A percentile compares a stretch with the other conserved stretches of the same genome.
Evolutionary conservation across 2,329 filamentous ascomycete species (phyloP).

Genomic region (Xylaria sp.): DNA sequence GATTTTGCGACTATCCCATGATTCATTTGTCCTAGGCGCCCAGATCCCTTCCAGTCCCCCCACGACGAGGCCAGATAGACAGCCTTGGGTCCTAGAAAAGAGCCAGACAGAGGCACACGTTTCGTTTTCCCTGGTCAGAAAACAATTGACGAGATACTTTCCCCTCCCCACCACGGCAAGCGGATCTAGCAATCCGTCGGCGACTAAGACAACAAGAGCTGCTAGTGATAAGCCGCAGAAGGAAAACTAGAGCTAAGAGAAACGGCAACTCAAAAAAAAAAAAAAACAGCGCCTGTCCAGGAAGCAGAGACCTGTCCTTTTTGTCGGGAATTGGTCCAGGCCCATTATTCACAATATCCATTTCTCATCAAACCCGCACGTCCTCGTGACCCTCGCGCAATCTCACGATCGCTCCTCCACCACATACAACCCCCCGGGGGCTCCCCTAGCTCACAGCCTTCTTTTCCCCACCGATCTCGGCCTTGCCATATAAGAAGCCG

Average conservation of each 20-base stretch:
- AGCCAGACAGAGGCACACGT: slow-evolving; percentile 17
- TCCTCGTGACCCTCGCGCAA: slow-evolving; percentile 29
- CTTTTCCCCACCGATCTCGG: slow-evolving; percentile 27
- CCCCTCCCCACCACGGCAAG: slow-evolving; percentile 31
- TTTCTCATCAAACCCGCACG: slow-evolving; percentile 30
- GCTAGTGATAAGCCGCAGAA: slow-evolving; percentile 28
- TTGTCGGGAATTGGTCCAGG: slow-evolving; percentile 22
- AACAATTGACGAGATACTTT: slow-evolving; percentile 26
- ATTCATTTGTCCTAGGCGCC: slow-evolving; percentile 4
- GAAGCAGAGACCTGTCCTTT: slow-evolving; percentile 9
- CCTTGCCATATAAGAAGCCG: slow-evolving; percentile 21
- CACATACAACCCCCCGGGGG: slow-evolving; percentile 2
- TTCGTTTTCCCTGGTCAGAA: slow-evolving; percentile 29
- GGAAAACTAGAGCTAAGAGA: neutral
- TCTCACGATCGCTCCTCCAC: slow-evolving; percentile 31
- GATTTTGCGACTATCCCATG: slow-evolving; percentile 6
- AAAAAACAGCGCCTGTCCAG: no score
- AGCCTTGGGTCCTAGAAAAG: neutral
- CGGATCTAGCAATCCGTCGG: slow-evolving; percentile 29
- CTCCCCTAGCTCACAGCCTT: slow-evolving; percentile 14
- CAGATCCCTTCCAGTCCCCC: slow-evolving; percentile 1
- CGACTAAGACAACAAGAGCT: slow-evolving; percentile 21
- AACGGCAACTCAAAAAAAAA: no score
- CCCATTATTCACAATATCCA: slow-evolving; percentile 24
- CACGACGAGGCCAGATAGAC: slow-evolving; percentile 1